These are phyloP conservation scores for Thalassia testudinum DNA, from an alignment of 116 monocot species.

Conservation along the genomic window DNA sequence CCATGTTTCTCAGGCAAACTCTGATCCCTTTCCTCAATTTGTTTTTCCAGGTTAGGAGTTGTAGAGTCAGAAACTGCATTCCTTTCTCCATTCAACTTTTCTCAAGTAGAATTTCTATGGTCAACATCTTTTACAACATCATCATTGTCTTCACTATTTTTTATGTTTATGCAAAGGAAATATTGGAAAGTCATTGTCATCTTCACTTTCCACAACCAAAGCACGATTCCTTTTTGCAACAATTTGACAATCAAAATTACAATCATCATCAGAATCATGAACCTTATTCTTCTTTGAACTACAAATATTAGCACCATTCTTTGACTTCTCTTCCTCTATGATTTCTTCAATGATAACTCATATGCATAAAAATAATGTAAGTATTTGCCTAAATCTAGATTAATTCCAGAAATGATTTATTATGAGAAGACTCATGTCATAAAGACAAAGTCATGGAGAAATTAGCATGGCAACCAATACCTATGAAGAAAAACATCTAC, in stretches of 20 bases:
- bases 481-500: too few species aligned
- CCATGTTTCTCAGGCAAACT: not conserved
- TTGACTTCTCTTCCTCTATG: conserved; percentile 52
- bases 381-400: too few species aligned
- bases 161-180: conserved; percentile 8
- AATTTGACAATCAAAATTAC: conserved; percentile 23
- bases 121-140: not conserved
- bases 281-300: conserved; percentile 27
- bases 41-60: not conserved
- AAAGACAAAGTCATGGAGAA: too few species aligned
- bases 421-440: too few species aligned
- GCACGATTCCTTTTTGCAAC: conserved; percentile 14
- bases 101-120: not conserved
- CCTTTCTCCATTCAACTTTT: not conserved
- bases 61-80: not conserved
- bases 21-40: not conserved
- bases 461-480: too few species aligned
- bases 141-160: conserved; percentile 3
- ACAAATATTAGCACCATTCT: conserved; percentile 12
- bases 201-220: conserved; percentile 54
- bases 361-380: not conserved
- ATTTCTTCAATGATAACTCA: conserved; percentile 92
- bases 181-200: conserved; percentile 93
- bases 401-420: too few species aligned
- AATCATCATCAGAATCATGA: conserved; percentile 28